phyloP scores from a whole-genome alignment of 768 basidiomycete species.

The Leucocoprinus leucothites region DNA sequence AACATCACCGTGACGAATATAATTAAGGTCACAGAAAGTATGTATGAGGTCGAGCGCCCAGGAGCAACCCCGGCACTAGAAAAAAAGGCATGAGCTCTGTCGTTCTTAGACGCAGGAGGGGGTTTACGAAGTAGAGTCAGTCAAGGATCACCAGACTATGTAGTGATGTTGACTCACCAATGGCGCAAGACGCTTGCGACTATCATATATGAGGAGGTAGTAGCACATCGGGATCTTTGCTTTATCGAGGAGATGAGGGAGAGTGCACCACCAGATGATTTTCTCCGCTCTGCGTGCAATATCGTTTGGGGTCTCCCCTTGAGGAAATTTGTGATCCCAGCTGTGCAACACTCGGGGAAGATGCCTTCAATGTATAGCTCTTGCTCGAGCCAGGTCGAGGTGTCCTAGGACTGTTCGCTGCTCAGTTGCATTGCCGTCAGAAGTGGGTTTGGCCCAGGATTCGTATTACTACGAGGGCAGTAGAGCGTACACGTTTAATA shows the following conservation, averaged over 20 bases:
- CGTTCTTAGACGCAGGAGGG: background rate
- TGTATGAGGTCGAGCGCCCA: background rate
- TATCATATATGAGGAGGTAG: slow-evolving; percentile 3
- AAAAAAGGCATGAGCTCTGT: slow-evolving; percentile 1
- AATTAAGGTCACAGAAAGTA: too few species aligned
- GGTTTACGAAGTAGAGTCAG: background rate
- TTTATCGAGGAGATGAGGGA: slow-evolving; percentile 50
- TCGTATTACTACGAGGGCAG: slow-evolving; percentile 52
- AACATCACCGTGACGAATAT: too few species aligned
- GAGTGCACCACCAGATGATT: slow-evolving; percentile 49
- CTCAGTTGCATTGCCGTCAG: slow-evolving; percentile 52
- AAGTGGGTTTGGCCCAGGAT: slow-evolving; percentile 50
- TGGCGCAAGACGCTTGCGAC: background rate
- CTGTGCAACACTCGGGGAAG: slow-evolving; percentile 50
- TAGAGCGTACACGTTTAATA: slow-evolving; percentile 61
- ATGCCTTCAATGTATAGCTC: slow-evolving; percentile 47
- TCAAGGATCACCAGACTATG: background rate
- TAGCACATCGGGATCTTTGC: background rate
- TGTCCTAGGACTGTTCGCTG: slow-evolving; percentile 64
- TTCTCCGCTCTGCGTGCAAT: slow-evolving; percentile 50
- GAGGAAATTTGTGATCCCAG: slow-evolving; percentile 55
- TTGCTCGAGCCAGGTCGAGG: slow-evolving; percentile 21
- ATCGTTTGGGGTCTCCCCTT: slow-evolving; percentile 66
- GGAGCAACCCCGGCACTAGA: background rate
- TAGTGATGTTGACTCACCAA: background rate